These are phyloP conservation scores for Trichoderma semiorbis DNA, from an alignment of 2,329 filamentous ascomycete species.

Conservation along the genomic window DNA sequence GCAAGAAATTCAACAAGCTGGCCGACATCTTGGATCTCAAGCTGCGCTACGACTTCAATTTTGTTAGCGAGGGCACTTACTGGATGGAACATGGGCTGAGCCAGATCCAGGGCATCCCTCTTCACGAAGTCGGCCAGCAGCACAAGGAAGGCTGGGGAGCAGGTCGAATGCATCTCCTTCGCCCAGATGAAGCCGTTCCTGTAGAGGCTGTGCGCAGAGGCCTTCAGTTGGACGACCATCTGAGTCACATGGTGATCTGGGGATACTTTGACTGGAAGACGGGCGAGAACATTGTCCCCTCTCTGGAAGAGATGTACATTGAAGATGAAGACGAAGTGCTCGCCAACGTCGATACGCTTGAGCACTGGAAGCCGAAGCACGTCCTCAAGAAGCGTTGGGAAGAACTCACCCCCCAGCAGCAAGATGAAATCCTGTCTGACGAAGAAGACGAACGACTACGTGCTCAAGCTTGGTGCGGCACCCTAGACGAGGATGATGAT, in stretches of 20 bases:
- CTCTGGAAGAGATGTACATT: conserved; percentile 50
- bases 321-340: conserved; percentile 42
- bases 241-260: conserved; percentile 58
- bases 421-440: conserved; percentile 36
- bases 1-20: conserved; percentile 47
- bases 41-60: conserved; percentile 53
- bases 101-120: conserved; percentile 49
- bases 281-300: conserved; percentile 49
- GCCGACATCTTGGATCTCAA: conserved; percentile 55
- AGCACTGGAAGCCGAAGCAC: conserved; percentile 45
- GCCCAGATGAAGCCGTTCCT: conserved; percentile 58
- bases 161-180: conserved; percentile 44
- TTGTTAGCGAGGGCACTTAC: conserved; percentile 31
- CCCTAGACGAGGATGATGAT: conserved; percentile 20
- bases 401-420: conserved; percentile 35
- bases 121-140: conserved; percentile 48
- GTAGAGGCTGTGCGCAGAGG: conserved; percentile 52
- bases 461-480: conserved; percentile 33
- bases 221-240: conserved; percentile 51
- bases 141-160: conserved; percentile 57
- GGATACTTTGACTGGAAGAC: conserved; percentile 56
- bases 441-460: conserved; percentile 36
- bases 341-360: conserved; percentile 31
- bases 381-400: conserved; percentile 44
- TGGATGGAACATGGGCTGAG: conserved; percentile 22